Base-by-base conservation (phyloP, 139 green algal species). In the Trebouxia sp. region DNA sequence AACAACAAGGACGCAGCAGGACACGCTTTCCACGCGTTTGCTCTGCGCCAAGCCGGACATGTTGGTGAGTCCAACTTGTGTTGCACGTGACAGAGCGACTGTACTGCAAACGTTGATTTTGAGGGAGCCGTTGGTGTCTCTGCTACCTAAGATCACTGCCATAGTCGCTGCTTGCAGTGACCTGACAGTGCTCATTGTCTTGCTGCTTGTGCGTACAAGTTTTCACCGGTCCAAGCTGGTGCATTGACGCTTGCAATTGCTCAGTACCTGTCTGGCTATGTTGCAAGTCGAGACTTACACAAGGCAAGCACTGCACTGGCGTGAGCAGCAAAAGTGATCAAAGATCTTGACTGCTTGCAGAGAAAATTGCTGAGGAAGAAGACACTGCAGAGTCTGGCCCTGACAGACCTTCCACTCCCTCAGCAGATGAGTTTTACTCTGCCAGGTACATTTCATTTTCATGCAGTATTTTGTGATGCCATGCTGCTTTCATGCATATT, bases 1-100 rank as follows among this genome's bases (percentile, higher is more conserved):
- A 28, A 32, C 24, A 56, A 45, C 41, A 95, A 95, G 79, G 92
- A 96, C 37, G 50, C 92, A 20, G 92, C 87, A 14, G 92, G 92
- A 1, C 67, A 89, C 48, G 42, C 79, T 2, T 95, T 95, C 78
- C 92, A 95, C 58, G 69, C 83, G 5, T 82, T 81, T 45, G 87
- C 90, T 28, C 76, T 95, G 15, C 76, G 83, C 65, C 92, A 96
- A 78, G 42, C 80, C 14, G 92, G 92, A 14, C 48, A 94, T 17
- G 85, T 89, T 41, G 85, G 90, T 94, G 82, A 85, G 89, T 53
- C 20, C 37, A 43, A 66, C 12, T 42, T 30, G n/a, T n/a, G n/a
- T n/a, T 75, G 32, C 65, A 5, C 24, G 6, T n/a, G 1, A 22
- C 28, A 47, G 28, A 6, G 12, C 47, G 5, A 7, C 12, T 47